These are phyloP conservation scores for Coemansia sp. DNA, from an alignment of 192 early-diverging fungal species.

Conservation along the genomic window DNA sequence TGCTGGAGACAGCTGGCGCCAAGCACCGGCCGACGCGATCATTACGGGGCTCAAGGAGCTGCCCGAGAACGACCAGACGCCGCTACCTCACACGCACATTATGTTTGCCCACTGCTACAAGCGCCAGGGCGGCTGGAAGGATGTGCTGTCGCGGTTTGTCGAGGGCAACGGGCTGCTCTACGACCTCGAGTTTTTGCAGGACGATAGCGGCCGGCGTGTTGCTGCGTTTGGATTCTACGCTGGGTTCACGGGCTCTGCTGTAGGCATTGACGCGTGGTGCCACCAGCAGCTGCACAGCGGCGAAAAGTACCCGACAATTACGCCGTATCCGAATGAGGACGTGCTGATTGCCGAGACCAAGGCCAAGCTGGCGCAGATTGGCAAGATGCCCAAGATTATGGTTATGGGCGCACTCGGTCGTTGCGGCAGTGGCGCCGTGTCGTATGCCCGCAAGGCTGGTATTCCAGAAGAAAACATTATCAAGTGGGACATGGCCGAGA, in stretches of 20 bases:
- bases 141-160: slow-evolving; percentile 82
- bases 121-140: slow-evolving; percentile 90
- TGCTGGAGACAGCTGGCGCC: slow-evolving; percentile 76
- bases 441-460: slow-evolving; percentile 77
- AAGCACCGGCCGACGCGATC: slow-evolving; percentile 86
- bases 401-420: slow-evolving; percentile 98
- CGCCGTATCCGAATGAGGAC: slow-evolving; percentile 83
- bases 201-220: slow-evolving; percentile 81
- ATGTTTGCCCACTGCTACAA: slow-evolving; percentile 99
- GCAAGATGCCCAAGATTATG: slow-evolving; percentile 78
- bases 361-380: slow-evolving; percentile 59
- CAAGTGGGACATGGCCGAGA: slow-evolving; percentile 96
- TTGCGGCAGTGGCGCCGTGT: slow-evolving; percentile 86
- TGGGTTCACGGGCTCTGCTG: slow-evolving; percentile 91
- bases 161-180: slow-evolving; percentile 82
- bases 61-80: slow-evolving; percentile 86
- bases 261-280: slow-evolving; percentile 91
- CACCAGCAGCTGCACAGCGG: slow-evolving; percentile 64
- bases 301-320: slow-evolving; percentile 70
- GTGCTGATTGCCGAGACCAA: slow-evolving; percentile 72
- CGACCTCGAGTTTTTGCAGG: slow-evolving; percentile 93
- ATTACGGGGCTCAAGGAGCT: slow-evolving; percentile 97
- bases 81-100: slow-evolving; percentile 90
- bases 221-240: slow-evolving; percentile 98
- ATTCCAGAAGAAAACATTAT: slow-evolving; percentile 86